These are phyloP conservation scores for Sclerotiophoma versabilis DNA, from an alignment of 2,329 filamentous ascomycete genomes.

Conservation along the genomic window DNA sequence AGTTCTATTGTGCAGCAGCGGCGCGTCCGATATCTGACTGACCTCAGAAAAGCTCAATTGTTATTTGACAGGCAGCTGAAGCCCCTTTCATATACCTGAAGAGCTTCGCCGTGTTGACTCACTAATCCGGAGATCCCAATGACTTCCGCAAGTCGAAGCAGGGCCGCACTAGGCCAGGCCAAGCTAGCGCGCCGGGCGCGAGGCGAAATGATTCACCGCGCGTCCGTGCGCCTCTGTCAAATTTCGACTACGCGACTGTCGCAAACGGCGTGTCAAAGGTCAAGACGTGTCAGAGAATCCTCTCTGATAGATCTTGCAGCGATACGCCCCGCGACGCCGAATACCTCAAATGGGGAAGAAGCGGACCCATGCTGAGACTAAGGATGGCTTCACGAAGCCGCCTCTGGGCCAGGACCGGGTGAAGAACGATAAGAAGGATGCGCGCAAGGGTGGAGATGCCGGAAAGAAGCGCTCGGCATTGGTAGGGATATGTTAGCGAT, in stretches of 20 bases:
- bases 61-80: neutral
- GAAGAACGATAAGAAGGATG: slow-evolving; percentile 39
- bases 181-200: slow-evolving; percentile 26
- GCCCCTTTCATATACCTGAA: slow-evolving; percentile 5
- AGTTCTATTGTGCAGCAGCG: slow-evolving; percentile 6
- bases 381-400: slow-evolving; percentile 50
- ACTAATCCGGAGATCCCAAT: slow-evolving; percentile 30
- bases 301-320: slow-evolving; percentile 49
- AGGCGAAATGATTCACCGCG: slow-evolving; percentile 31
- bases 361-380: slow-evolving; percentile 51
- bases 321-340: slow-evolving; percentile 33
- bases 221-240: slow-evolving; percentile 21
- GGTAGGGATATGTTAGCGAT: slow-evolving; percentile 31
- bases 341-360: slow-evolving; percentile 51
- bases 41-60: neutral
- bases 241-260: slow-evolving; percentile 28
- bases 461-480: slow-evolving; percentile 38
- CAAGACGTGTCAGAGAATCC: slow-evolving; percentile 48
- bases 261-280: slow-evolving; percentile 34
- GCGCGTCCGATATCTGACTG: slow-evolving; percentile 7
- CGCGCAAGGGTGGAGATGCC: slow-evolving; percentile 44
- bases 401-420: slow-evolving; percentile 41
- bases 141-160: slow-evolving; percentile 24
- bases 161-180: slow-evolving; percentile 22
- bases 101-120: slow-evolving; percentile 32